phyloP scores from a whole-genome alignment of 2,329 filamentous ascomycete species.

The Diaporthe sp. region DNA sequence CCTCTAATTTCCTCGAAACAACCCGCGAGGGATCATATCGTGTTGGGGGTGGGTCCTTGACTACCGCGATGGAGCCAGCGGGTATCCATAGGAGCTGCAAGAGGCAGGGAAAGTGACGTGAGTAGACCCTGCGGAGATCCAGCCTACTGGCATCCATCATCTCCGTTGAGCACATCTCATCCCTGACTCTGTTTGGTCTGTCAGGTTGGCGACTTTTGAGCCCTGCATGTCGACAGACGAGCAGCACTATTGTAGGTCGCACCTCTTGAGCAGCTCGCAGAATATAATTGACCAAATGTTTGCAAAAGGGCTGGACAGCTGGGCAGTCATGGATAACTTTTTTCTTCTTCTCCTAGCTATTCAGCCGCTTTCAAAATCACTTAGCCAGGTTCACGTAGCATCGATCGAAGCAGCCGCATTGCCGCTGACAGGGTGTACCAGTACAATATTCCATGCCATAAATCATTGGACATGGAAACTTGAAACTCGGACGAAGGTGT shows the following conservation, averaged over 20 bases:
- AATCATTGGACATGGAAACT: neutral
- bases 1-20: conserved; percentile 35
- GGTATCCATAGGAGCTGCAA: conserved; percentile 8
- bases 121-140: conserved; percentile 5
- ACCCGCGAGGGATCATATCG: conserved; percentile 16
- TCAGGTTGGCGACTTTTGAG: neutral
- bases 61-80: conserved; percentile 14
- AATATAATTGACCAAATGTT: too few relatives aligned
- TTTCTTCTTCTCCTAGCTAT: too few relatives aligned
- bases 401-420: neutral
- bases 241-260: neutral
- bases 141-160: conserved; percentile 5
- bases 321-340: neutral
- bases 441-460: neutral
- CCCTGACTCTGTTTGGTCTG: neutral
- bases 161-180: neutral
- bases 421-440: neutral
- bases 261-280: neutral
- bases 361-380: neutral
- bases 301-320: neutral
- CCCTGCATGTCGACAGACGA: neutral
- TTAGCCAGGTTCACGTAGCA: neutral
- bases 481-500: neutral
- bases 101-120: conserved; percentile 5
- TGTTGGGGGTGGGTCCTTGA: conserved; percentile 25